Percentiles rank a stretch among this genome's conserved stretches.
phyloP scores from a whole-genome alignment of 2,329 filamentous ascomycete genomes.

The Fragosphaeria purpurea region DNA sequence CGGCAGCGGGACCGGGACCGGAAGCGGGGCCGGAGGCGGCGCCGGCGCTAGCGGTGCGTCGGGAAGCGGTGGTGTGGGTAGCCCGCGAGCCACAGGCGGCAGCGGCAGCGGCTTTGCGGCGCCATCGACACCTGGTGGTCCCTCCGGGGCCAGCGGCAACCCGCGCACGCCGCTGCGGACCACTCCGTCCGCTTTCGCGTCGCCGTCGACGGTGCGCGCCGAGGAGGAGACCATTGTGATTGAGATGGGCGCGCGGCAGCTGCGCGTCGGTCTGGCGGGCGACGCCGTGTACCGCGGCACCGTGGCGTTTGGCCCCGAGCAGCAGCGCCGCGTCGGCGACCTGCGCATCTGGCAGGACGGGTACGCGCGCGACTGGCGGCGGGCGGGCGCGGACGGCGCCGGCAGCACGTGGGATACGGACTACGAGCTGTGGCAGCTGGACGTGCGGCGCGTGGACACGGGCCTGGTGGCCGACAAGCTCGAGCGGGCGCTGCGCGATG shows the following conservation, averaged over 20 bases:
- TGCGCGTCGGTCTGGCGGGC: conserved; percentile 79
- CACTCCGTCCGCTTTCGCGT: conserved; percentile 46
- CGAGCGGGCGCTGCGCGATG: conserved; percentile 70
- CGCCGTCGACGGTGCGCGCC: conserved; percentile 50
- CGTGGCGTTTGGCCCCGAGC: conserved; percentile 63
- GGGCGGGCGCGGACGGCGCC: conserved; percentile 13
- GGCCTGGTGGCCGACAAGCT: conserved; percentile 78
- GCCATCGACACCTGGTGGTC: conserved; percentile 10
- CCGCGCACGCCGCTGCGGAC: conserved; percentile 53
- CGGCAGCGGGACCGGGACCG: conserved; percentile 4
- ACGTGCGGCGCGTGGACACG: conserved; percentile 63
- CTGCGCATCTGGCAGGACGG: conserved; percentile 60
- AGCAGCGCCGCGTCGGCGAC: conserved; percentile 70
- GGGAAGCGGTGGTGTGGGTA: conserved; percentile 4
- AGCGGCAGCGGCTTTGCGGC: conserved; percentile 12
- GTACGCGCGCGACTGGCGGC: conserved; percentile 38
- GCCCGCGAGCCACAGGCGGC: neutral
- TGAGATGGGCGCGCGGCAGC: conserved; percentile 68
- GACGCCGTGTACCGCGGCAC: conserved; percentile 65
- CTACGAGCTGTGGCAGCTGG: conserved; percentile 68
- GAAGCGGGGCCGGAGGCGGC: no score
- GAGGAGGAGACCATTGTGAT: conserved; percentile 82
- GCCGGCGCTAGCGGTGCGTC: neutral
- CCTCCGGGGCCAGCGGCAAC: conserved; percentile 22
- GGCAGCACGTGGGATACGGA: conserved; percentile 51